phyloP scores from a whole-genome alignment of 257 asterid species.

The Solanum dulcamara region DNA sequence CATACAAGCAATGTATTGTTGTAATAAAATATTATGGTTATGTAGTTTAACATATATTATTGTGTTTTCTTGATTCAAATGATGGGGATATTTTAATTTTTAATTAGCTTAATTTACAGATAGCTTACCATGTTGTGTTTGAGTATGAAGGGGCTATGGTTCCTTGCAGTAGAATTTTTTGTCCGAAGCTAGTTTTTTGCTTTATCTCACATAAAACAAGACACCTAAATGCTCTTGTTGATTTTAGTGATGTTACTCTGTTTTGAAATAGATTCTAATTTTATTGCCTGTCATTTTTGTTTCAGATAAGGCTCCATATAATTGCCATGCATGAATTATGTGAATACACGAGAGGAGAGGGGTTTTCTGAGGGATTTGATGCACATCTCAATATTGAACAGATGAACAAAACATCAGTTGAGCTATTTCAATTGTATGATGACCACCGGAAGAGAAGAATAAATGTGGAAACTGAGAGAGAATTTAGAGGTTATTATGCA shows the following conservation, averaged over 20 bases:
- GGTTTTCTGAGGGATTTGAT: slow-evolving; percentile 98
- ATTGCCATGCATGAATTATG: slow-evolving; percentile 98
- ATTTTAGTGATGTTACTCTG: neutral
- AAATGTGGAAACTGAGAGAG: slow-evolving; percentile 73
- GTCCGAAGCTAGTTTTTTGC: neutral
- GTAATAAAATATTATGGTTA: neutral
- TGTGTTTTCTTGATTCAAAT: neutral
- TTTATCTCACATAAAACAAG: neutral
- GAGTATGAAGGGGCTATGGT: neutral
- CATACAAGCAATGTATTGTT: neutral
- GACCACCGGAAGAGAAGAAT: slow-evolving; percentile 89
- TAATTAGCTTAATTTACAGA: neutral
- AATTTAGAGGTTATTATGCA: slow-evolving; percentile 97
- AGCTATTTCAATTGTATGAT: slow-evolving; percentile 79
- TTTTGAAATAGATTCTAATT: neutral
- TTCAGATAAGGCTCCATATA: slow-evolving; percentile 95
- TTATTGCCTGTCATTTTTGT: slow-evolving; percentile 11
- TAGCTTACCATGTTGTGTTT: neutral
- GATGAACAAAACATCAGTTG: slow-evolving; percentile 98
- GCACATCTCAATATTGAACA: slow-evolving; percentile 98
- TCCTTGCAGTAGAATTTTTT: neutral
- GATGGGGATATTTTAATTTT: neutral
- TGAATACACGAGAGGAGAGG: slow-evolving; percentile 93
- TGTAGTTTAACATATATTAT: neutral
- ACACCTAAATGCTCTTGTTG: neutral